These are phyloP conservation scores for Aspergillus avenaceus DNA, from an alignment of 495 filamentous ascomycete genomes.

Conservation along the genomic window DNA sequence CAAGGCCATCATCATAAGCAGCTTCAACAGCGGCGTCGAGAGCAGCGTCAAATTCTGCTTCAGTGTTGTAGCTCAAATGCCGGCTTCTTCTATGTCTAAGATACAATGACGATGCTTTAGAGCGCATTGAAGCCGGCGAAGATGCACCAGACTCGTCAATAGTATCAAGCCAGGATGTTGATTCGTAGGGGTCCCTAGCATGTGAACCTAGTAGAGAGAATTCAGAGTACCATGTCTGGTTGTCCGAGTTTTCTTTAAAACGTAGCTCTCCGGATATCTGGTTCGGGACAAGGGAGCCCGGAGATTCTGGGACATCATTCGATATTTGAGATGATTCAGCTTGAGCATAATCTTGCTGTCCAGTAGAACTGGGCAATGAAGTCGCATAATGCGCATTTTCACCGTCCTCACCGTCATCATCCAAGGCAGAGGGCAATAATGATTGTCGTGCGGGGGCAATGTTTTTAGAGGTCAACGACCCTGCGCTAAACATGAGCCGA, in stretches of 20 bases:
- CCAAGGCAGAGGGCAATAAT: constrained; percentile 27
- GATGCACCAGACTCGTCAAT: constrained; percentile 94
- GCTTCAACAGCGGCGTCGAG: constrained; percentile 94
- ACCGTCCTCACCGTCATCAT: no score
- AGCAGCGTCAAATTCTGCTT: constrained; percentile 92
- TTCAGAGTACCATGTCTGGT: constrained; percentile 23
- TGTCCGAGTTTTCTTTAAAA: constrained; percentile 8
- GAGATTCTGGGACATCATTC: constrained; percentile 2
- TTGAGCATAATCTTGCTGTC: constrained; percentile 4
- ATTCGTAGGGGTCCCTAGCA: constrained; percentile 56
- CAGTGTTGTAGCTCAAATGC: constrained; percentile 67
- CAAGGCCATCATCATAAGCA: constrained; percentile 89
- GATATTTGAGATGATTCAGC: constrained; percentile 4
- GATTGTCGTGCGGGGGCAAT: constrained; percentile 41
- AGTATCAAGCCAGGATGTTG: constrained; percentile 91
- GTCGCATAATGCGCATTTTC: constrained; percentile 11
- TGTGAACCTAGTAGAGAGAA: constrained; percentile 23
- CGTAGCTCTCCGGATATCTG: constrained; percentile 1
- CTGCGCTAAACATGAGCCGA: constrained; percentile 18
- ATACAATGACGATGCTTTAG: constrained; percentile 65
- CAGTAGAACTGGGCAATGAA: neutral
- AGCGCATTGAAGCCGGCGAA: constrained; percentile 74
- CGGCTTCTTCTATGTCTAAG: constrained; percentile 64
- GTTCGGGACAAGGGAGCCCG: neutral
- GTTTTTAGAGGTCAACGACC: constrained; percentile 17